Evolutionary conservation across 2,329 filamentous ascomycete species (phyloP).

Genomic region (Lachnellula subtilissima): DNA sequence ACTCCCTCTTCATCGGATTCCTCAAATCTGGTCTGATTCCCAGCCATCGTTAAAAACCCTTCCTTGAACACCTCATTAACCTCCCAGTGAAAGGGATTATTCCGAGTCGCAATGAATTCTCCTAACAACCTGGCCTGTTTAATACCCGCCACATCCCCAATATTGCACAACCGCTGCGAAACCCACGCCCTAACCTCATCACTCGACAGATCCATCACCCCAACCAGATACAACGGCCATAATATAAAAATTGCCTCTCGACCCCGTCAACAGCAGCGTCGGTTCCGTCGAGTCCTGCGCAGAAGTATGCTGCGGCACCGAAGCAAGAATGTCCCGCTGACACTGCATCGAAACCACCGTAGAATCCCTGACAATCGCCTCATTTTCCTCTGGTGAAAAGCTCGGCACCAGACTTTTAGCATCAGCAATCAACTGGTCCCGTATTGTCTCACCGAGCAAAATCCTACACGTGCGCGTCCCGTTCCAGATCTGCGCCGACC

Average conservation of each 20-base stretch:
- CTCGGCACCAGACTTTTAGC: slow-evolving; percentile 1
- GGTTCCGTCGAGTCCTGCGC: not conserved
- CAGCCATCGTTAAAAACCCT: no score
- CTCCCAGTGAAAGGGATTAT: not conserved
- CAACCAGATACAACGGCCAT: slow-evolving; percentile 25
- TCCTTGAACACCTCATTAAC: no score
- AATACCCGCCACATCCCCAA: slow-evolving; percentile 20
- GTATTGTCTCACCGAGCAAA: slow-evolving; percentile 23
- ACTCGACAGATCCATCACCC: slow-evolving; percentile 20
- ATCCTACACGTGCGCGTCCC: slow-evolving; percentile 22
- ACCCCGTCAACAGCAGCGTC: slow-evolving; percentile 8
- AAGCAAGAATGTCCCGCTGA: slow-evolving; percentile 24
- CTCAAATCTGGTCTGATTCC: no score
- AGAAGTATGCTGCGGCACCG: slow-evolving; percentile 22
- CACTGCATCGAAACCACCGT: slow-evolving; percentile 13
- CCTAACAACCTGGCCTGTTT: slow-evolving; percentile 22
- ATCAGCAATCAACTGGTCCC: slow-evolving; percentile 14
- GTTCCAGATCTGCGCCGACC: slow-evolving; percentile 29
- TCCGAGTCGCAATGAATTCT: slow-evolving; percentile 5
- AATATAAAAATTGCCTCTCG: slow-evolving; percentile 22
- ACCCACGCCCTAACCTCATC: slow-evolving; percentile 19
- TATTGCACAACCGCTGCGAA: slow-evolving; percentile 10
- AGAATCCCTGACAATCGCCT: slow-evolving; percentile 7
- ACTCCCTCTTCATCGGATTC: no score
- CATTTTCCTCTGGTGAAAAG: slow-evolving; percentile 12